Evolutionary conservation across 495 filamentous ascomycete genomes (phyloP).

Genomic region (Lasiosphaeria miniovina): DNA sequence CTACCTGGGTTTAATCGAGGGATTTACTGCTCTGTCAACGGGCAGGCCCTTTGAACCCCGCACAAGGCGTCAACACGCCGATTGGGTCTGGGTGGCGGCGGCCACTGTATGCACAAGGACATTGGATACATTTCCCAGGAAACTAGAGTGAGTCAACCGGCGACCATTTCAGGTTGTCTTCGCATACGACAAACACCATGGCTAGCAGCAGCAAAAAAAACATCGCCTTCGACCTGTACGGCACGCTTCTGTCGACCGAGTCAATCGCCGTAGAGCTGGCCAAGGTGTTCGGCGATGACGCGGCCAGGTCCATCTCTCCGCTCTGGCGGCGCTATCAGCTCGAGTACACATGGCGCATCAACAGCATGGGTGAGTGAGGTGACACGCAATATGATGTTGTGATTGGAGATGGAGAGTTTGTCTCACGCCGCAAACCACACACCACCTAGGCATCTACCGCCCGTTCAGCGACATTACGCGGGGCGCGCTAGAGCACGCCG

Average conservation of each 20-base stretch:
- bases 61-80: not conserved
- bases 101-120: too few relatives aligned
- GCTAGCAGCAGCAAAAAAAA: conserved; percentile 34
- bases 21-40: too few relatives aligned
- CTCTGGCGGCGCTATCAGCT: conserved; percentile 59
- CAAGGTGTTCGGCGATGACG: conserved; percentile 50
- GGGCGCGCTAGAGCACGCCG: conserved; percentile 61
- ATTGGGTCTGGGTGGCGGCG: not conserved
- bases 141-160: conserved; percentile 12
- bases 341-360: conserved; percentile 80
- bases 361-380: conserved; percentile 64
- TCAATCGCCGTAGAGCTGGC: conserved; percentile 58
- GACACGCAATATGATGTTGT: not conserved
- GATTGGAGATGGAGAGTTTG: not conserved
- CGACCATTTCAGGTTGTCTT: conserved; percentile 1
- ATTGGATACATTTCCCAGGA: not conserved
- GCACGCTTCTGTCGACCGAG: conserved; percentile 67
- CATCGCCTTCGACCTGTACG: conserved; percentile 76
- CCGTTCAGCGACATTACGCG: conserved; percentile 64
- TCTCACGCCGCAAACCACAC: not conserved
- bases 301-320: conserved; percentile 53
- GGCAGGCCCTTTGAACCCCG: too few relatives aligned
- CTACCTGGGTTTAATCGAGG: too few relatives aligned
- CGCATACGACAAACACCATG: conserved; percentile 5
- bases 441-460: conserved; percentile 45